These are phyloP conservation scores for Gryganskiella cystojenkinii DNA, from an alignment of 192 early-diverging fungal species.

Conservation along the genomic window DNA sequence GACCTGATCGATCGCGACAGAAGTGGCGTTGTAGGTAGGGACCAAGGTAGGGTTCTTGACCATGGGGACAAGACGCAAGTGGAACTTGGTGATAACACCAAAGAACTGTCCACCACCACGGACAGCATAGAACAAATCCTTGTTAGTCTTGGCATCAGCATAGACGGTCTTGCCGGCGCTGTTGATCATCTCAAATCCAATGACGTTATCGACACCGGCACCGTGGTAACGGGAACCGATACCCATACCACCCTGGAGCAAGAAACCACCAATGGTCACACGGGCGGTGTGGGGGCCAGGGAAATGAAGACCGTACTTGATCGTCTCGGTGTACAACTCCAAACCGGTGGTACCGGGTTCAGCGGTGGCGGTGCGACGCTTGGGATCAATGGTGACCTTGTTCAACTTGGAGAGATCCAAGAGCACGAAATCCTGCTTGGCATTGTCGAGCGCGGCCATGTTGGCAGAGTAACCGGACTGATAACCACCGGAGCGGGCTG, in stretches of 20 bases:
- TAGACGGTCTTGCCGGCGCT: conserved; percentile 28
- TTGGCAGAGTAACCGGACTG: conserved; percentile 47
- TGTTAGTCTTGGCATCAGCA: conserved; percentile 37
- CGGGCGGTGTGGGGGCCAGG: conserved; percentile 37
- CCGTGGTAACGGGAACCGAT: conserved; percentile 42
- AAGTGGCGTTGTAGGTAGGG: conserved; percentile 32
- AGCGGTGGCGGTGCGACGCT: conserved; percentile 35
- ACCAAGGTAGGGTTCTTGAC: conserved; percentile 46
- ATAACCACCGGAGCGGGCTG: conserved; percentile 47
- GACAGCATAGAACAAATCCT: conserved; percentile 48
- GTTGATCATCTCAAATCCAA: conserved; percentile 46
- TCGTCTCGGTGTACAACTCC: conserved; percentile 37
- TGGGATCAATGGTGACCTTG: conserved; percentile 32
- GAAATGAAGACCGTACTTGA: conserved; percentile 53
- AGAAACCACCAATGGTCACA: conserved; percentile 46
- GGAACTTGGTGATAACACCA: conserved; percentile 48
- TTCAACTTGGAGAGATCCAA: conserved; percentile 45
- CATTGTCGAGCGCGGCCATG: conserved; percentile 47
- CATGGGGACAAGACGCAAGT: conserved; percentile 41
- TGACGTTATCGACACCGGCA: conserved; percentile 49
- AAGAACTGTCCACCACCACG: conserved; percentile 53
- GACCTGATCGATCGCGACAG: conserved; percentile 43
- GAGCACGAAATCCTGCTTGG: conserved; percentile 41
- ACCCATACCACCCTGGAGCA: conserved; percentile 53
- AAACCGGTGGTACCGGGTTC: conserved; percentile 46